These are phyloP conservation scores for Penicillium silybi DNA, from an alignment of 495 filamentous ascomycete species.

Conservation along the genomic window DNA sequence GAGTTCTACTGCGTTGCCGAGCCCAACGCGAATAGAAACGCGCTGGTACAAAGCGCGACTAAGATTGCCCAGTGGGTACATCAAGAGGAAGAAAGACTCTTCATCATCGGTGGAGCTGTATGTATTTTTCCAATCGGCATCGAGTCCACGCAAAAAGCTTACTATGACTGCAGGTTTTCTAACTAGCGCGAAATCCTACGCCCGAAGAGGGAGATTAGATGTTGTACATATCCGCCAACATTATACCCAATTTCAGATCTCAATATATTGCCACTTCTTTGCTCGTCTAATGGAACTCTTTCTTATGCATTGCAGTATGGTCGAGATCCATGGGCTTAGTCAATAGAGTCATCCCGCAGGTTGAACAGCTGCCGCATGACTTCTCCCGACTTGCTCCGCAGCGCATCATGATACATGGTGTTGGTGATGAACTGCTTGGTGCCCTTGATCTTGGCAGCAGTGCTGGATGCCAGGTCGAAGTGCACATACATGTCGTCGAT, in stretches of 20 bases:
- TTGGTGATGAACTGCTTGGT: slow-evolving; percentile 84
- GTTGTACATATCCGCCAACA: slow-evolving; percentile 1
- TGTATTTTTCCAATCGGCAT: slow-evolving; percentile 11
- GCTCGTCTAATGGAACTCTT: background rate
- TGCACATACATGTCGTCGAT: slow-evolving; percentile 96
- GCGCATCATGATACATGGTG: slow-evolving; percentile 76
- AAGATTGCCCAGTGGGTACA: slow-evolving; percentile 85
- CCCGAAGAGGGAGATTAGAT: background rate
- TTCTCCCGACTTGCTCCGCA: slow-evolving; percentile 68
- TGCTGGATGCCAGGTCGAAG: slow-evolving; percentile 64
- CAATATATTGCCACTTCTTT: background rate
- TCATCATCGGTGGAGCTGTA: slow-evolving; percentile 92
- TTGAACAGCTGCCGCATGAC: slow-evolving; percentile 67
- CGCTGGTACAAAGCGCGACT: slow-evolving; percentile 80
- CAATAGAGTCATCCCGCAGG: slow-evolving; percentile 67
- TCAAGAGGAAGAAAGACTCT: slow-evolving; percentile 85
- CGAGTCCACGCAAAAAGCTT: background rate
- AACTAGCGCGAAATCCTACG: background rate
- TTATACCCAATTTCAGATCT: slow-evolving; percentile 8
- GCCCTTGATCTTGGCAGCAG: slow-evolving; percentile 69
- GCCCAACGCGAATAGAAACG: slow-evolving; percentile 67
- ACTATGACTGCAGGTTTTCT: slow-evolving; percentile 24
- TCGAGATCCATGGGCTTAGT: slow-evolving; percentile 39
- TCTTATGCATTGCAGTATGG: background rate
- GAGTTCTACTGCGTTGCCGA: slow-evolving; percentile 95